Conservation (phyloP, 2,329 filamentous ascomycete species). For the Fusarium chlamydosporum region DNA sequence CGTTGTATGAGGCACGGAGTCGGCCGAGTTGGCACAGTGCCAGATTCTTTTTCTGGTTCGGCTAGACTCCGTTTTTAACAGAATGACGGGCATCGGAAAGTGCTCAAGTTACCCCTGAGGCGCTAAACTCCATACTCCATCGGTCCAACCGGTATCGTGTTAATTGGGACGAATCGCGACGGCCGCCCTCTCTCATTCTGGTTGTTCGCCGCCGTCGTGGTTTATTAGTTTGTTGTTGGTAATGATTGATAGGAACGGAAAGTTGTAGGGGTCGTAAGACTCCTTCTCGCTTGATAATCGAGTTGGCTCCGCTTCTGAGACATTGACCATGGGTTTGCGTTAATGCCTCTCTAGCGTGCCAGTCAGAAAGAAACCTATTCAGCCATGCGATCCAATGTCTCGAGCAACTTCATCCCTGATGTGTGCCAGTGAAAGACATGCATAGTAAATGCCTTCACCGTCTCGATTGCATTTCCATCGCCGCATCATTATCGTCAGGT, state of each 20-base stretch:
- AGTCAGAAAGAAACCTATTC: conserved; percentile 8
- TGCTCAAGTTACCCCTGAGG: conserved; percentile 39
- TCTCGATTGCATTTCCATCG: conserved; percentile 24
- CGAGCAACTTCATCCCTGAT: conserved; percentile 25
- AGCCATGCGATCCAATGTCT: conserved; percentile 7
- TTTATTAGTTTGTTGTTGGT: conserved; percentile 42
- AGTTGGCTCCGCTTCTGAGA: conserved; percentile 15
- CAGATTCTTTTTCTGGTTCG: conserved; percentile 20
- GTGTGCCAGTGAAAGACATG: conserved; percentile 5
- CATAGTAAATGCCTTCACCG: conserved; percentile 32
- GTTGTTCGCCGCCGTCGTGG: conserved; percentile 21
- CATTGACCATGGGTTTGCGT: conserved; percentile 22
- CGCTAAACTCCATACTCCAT: conserved; percentile 40
- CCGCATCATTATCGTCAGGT: conserved; percentile 37
- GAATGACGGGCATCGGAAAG: conserved; percentile 34
- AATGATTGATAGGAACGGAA: not conserved
- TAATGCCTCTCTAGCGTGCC: conserved; percentile 31
- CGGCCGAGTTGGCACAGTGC: conserved; percentile 44
- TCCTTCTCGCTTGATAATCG: conserved; percentile 25
- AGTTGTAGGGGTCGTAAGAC: conserved; percentile 23
- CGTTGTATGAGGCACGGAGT: conserved; percentile 33
- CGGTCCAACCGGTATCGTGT: conserved; percentile 43
- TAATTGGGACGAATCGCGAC: conserved; percentile 35
- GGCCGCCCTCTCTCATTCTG: conserved; percentile 18
- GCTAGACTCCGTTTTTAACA: conserved; percentile 30